Conservation (phyloP, 2,329 filamentous ascomycete genomes). For the Ramularia endophylla region DNA sequence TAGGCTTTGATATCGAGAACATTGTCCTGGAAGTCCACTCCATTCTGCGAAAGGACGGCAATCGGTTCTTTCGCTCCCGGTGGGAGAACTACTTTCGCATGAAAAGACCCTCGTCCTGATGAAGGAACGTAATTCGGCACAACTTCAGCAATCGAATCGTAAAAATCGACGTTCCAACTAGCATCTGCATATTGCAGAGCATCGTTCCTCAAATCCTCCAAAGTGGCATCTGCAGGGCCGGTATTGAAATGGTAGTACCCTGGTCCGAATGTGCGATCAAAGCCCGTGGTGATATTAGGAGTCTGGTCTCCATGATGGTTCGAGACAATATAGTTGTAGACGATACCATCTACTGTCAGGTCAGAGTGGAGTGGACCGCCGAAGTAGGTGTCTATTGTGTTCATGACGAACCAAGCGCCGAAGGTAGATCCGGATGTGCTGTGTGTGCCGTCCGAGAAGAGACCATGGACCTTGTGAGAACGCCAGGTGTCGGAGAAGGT, state of each 20-base stretch:
- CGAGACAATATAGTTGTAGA: conserved; percentile 59
- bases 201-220: conserved; percentile 48
- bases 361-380: conserved; percentile 59
- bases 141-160: conserved; percentile 55
- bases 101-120: conserved; percentile 46
- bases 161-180: conserved; percentile 55
- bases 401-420: conserved; percentile 60
- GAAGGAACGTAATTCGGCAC: conserved; percentile 56
- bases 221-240: conserved; percentile 41
- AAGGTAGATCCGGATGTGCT: conserved; percentile 49
- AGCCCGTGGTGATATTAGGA: conserved; percentile 59
- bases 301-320: conserved; percentile 60
- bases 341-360: conserved; percentile 57
- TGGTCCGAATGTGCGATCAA: conserved; percentile 60
- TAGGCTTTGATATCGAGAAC: conserved; percentile 49
- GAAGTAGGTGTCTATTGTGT: conserved; percentile 58
- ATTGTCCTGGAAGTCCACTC: conserved; percentile 55
- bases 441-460: conserved; percentile 47
- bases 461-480: conserved; percentile 52
- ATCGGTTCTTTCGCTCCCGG: conserved; percentile 46
- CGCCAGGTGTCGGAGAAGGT: conserved; percentile 56
- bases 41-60: conserved; percentile 50
- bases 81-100: conserved; percentile 49
- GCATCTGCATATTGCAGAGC: conserved; percentile 48
- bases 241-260: conserved; percentile 60